phyloP scores from a whole-genome alignment of 2,329 filamentous ascomycete genomes.

The Colletotrichum godetiae region DNA sequence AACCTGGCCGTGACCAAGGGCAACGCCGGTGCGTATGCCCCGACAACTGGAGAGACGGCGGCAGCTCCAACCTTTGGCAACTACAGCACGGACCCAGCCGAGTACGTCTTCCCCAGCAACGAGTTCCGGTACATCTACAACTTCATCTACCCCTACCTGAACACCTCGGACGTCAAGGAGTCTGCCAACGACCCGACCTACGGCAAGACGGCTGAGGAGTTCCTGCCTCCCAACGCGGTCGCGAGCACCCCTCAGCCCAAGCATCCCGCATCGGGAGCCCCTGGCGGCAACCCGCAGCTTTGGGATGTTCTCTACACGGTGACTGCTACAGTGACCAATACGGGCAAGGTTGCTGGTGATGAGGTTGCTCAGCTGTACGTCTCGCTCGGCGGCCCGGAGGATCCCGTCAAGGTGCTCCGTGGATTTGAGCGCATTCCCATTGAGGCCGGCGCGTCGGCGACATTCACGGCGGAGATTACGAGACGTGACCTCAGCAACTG shows the following conservation, averaged over 20 bases:
- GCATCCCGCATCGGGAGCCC: slow-evolving; percentile 60
- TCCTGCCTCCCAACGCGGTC: slow-evolving; percentile 68
- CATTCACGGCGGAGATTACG: slow-evolving; percentile 77
- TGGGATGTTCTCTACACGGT: slow-evolving; percentile 78
- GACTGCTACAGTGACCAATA: slow-evolving; percentile 78
- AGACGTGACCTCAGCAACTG: slow-evolving; percentile 89
- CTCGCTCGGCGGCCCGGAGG: slow-evolving; percentile 80
- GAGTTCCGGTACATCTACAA: slow-evolving; percentile 61
- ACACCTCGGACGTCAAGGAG: slow-evolving; percentile 65
- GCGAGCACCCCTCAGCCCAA: slow-evolving; percentile 68
- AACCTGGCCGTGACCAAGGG: slow-evolving; percentile 68
- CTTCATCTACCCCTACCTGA: slow-evolving; percentile 80
- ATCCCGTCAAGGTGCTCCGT: slow-evolving; percentile 75
- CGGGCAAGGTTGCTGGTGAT: slow-evolving; percentile 71
- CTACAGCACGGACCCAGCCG: slow-evolving; percentile 68
- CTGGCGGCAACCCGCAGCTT: slow-evolving; percentile 73
- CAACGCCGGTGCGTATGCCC: slow-evolving; percentile 62
- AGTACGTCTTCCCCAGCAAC: slow-evolving; percentile 75
- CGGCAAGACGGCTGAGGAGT: slow-evolving; percentile 66
- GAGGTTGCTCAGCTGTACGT: slow-evolving; percentile 85
- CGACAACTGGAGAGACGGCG: slow-evolving; percentile 70
- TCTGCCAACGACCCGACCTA: slow-evolving; percentile 71
- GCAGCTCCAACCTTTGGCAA: slow-evolving; percentile 74
- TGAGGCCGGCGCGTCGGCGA: slow-evolving; percentile 72
- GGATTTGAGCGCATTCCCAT: slow-evolving; percentile 85